A percentile compares a stretch with the other conserved stretches of the same genome.
phyloP scores from a whole-genome alignment of 208 protist species.

The Balamuthia mandrillaris region DNA sequence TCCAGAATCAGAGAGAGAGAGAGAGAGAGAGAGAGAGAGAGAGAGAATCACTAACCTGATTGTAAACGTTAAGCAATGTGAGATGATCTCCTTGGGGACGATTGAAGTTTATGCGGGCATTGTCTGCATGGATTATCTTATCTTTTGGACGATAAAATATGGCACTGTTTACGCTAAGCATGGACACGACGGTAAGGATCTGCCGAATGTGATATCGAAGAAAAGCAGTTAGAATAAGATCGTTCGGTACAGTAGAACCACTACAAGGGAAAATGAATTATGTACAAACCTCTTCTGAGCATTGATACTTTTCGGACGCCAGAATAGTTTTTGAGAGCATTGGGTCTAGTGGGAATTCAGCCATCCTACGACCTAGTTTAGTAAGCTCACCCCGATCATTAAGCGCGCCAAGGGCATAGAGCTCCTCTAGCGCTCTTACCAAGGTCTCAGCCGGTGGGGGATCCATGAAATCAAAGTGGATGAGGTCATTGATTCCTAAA shows the following conservation, averaged over 20 bases:
- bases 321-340: constrained; percentile 74
- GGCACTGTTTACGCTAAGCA: constrained; percentile 65
- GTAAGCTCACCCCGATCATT: constrained; percentile 76
- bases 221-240: constrained; percentile 40
- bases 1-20: neutral
- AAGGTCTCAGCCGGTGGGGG: constrained; percentile 93
- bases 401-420: constrained; percentile 82
- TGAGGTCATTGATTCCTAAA: constrained; percentile 92
- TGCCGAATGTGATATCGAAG: constrained; percentile 1
- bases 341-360: constrained; percentile 81
- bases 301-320: constrained; percentile 70
- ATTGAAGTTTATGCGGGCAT: constrained; percentile 63
- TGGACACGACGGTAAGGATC: constrained; percentile 69
- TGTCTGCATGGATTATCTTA: constrained; percentile 65
- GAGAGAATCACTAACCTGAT: constrained; percentile 64
- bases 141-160: constrained; percentile 82
- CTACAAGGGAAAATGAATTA: neutral
- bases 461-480: constrained; percentile 98
- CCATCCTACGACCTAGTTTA: constrained; percentile 77
- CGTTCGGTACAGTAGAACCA: neutral
- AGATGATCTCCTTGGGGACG: constrained; percentile 80
- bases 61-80: constrained; percentile 82
- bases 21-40: neutral
- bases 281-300: constrained; percentile 69
- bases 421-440: constrained; percentile 85